These are phyloP conservation scores for Paracamarosporium sp. DNA, from an alignment of 2,329 filamentous ascomycete species.

Conservation along the genomic window DNA sequence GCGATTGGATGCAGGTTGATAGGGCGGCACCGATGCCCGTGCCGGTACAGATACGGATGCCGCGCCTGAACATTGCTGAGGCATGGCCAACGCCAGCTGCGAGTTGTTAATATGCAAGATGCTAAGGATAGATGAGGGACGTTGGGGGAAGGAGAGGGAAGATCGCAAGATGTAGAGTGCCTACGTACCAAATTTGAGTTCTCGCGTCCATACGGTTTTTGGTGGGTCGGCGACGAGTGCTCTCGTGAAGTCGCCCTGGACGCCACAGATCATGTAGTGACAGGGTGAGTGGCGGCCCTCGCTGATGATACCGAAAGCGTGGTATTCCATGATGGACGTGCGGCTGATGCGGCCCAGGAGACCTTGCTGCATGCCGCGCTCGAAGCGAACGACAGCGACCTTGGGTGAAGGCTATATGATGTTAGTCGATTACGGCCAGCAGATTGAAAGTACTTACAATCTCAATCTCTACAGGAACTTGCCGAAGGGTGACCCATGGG, in stretches of 20 bases:
- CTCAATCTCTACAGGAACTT: constrained; percentile 42
- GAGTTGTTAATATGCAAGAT: constrained; percentile 16
- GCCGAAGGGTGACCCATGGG: constrained; percentile 44
- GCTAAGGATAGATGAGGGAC: not conserved
- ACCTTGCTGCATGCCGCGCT: constrained; percentile 46
- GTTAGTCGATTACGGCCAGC: not conserved
- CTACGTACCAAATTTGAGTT: constrained; percentile 46
- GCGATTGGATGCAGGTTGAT: constrained; percentile 43
- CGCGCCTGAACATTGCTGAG: constrained; percentile 45
- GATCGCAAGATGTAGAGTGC: too few species aligned
- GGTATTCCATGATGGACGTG: constrained; percentile 47
- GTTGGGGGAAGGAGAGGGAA: not conserved
- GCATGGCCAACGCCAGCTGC: constrained; percentile 43
- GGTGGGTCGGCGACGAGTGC: constrained; percentile 40
- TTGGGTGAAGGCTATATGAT: constrained; percentile 34
- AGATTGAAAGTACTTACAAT: constrained; percentile 13
- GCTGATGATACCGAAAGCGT: constrained; percentile 46
- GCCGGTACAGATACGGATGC: constrained; percentile 44
- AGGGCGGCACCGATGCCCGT: constrained; percentile 45
- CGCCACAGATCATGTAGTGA: constrained; percentile 47
- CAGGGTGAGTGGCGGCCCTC: constrained; percentile 34
- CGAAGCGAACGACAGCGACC: constrained; percentile 41
- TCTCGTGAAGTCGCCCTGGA: constrained; percentile 46
- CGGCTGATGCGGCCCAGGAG: constrained; percentile 43
- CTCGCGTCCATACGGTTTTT: constrained; percentile 41